Conservation (phyloP, 208 protist genomes). For the Leishmania braziliensis region DNA sequence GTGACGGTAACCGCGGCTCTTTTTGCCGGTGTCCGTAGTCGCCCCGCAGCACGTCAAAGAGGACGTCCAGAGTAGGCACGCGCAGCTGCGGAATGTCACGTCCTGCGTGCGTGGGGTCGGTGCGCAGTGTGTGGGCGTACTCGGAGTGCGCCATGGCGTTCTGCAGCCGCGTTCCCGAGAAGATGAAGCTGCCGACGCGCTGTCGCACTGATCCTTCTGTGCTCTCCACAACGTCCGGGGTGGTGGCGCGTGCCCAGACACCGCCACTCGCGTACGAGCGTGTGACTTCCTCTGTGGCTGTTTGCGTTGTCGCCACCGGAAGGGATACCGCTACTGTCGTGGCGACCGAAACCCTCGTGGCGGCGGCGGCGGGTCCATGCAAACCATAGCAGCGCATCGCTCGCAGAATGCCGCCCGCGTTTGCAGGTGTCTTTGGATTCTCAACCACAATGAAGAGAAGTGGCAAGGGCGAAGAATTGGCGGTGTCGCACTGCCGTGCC, state of each 20-base stretch:
- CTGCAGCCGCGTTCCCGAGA: constrained; percentile 54
- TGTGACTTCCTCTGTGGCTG: not conserved
- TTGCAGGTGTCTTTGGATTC: constrained; percentile 74
- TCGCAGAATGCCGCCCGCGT: constrained; percentile 67
- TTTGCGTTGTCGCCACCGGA: not conserved
- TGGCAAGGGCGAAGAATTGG: constrained; percentile 1
- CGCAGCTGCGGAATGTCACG: constrained; percentile 35
- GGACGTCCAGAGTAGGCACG: constrained; percentile 36
- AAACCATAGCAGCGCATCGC: constrained; percentile 56
- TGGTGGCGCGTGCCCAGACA: not conserved
- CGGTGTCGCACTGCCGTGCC: not conserved
- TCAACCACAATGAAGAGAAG: constrained; percentile 63
- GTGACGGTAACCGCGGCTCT: not conserved
- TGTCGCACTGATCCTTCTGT: constrained; percentile 11
- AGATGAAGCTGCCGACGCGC: constrained; percentile 42
- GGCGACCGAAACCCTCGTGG: not conserved
- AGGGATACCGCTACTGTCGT: not conserved
- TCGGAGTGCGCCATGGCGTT: constrained; percentile 36
- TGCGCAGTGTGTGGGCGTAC: constrained; percentile 24
- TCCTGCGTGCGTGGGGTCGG: constrained; percentile 49
- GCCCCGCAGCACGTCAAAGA: constrained; percentile 42
- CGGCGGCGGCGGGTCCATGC: constrained; percentile 13
- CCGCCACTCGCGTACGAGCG: not conserved
- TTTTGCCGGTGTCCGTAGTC: constrained; percentile 13
- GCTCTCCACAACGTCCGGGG: not conserved